Conservation (phyloP, 2,329 filamentous ascomycete species). For the Venturia carpophila region DNA sequence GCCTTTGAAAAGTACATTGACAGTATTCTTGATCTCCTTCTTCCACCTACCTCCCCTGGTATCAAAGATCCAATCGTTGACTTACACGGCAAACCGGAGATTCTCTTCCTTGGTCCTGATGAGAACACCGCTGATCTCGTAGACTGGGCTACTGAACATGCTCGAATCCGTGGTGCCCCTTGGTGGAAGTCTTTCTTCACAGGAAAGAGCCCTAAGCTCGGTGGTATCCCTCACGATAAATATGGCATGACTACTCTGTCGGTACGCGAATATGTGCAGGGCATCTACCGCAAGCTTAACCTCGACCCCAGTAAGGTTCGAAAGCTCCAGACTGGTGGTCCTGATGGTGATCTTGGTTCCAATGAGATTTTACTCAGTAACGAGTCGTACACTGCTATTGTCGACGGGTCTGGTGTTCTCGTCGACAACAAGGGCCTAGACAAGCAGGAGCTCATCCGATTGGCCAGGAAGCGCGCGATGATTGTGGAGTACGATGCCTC, state of each 20-base stretch:
- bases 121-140: conserved; percentile 98
- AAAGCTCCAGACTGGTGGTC: conserved; percentile 96
- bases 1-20: conserved; percentile 99
- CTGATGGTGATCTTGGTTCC: conserved; percentile 91
- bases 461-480: conserved; percentile 84
- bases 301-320: conserved; percentile 76
- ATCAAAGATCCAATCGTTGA: conserved; percentile 99
- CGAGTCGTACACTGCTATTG: conserved; percentile 89
- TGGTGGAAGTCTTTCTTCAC: conserved; percentile 99
- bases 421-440: conserved; percentile 88
- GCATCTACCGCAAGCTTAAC: conserved; percentile 92
- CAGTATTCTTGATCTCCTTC: conserved; percentile 88
- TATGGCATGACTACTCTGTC: conserved; percentile 98
- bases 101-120: conserved; percentile 96
- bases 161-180: conserved; percentile 73
- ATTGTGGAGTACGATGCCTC: conserved; percentile 76
- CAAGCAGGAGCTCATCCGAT: conserved; percentile 69
- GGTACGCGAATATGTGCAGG: conserved; percentile 89
- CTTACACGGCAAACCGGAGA: conserved; percentile 88
- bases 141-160: conserved; percentile 97
- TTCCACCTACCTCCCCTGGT: conserved; percentile 82
- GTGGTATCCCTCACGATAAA: conserved; percentile 89
- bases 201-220: conserved; percentile 90
- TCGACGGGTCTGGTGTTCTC: conserved; percentile 93
- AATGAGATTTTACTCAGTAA: conserved; percentile 96